Base-by-base conservation (phyloP, 768 basidiomycete species). In the Pisolithus sp. region DNA sequence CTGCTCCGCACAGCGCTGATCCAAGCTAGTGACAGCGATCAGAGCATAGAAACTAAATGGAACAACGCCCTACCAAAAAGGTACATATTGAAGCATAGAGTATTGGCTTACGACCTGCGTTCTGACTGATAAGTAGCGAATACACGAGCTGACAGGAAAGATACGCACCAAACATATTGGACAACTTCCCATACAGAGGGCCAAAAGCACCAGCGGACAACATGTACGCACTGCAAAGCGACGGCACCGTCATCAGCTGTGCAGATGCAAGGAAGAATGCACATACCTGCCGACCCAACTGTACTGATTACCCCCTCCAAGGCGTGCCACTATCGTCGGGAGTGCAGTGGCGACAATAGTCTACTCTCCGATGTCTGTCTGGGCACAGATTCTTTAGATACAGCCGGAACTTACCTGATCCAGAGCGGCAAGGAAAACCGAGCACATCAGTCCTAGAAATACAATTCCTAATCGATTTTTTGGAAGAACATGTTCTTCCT, bases 1-100 rank as follows among this genome's bases (percentile, higher is more conserved):
- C 88, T 0, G 87, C 85, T 13, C 89, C 89, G 58, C 87, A 91
- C 49, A 92, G 69, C 2, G 87, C 88, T 6, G 86, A 89, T 20
- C 86, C 88, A 56, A 89, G 68, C 86, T 87, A 57, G 23, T 6
- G 18, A 21, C 31, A 20, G 59, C 42, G 7, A 47, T 49, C 50
- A 38, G 18, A 3, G 20, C 30, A 23, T 17, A 44, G 4, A 17
- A 38, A 21, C 31, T 12, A 5, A 7, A 13, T 20, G 34, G 28
- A 9, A 3, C 5, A 24, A 20, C 2, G 2, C 60, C 76, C 28
- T 60, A 88, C 82, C 68, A 93, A 64, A 66, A 93, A 93, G 4
- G 82, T 64, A 20, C 73, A 9, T 37, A 93, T 87, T 5, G 77
- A 77, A 0, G 78, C 57, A 57, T 84, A 88, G 1, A 92, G 72